phyloP scores from a whole-genome alignment of 805 yeast genomes.

The Saccharomycopsis oosterbeekiorum region DNA sequence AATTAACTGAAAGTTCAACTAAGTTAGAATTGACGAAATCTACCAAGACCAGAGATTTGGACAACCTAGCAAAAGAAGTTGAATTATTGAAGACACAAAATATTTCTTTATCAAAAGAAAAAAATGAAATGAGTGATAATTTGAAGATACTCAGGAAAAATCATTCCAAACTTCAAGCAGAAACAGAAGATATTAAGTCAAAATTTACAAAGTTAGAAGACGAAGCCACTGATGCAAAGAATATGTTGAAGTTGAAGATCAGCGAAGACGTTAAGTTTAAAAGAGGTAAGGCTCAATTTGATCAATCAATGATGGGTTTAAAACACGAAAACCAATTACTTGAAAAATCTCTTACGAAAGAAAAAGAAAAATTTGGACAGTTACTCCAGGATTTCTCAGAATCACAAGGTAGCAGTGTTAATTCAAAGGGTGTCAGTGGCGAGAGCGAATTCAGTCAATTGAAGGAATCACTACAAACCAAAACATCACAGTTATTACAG shows the following conservation, averaged over 20 bases:
- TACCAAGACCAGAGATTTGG: conserved; percentile 17
- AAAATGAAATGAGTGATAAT: conserved; percentile 22
- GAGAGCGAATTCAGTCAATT: conserved; percentile 30
- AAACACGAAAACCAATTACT: conserved; percentile 23
- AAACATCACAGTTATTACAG: conserved; percentile 36
- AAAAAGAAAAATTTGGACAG: conserved; percentile 23
- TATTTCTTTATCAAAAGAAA: conserved; percentile 14
- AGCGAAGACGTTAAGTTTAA: conserved; percentile 35
- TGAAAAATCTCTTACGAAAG: conserved; percentile 22
- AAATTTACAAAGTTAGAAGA: conserved; percentile 31
- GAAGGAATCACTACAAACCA: conserved; percentile 43
- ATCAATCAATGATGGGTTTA: conserved; percentile 31
- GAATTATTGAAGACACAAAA: conserved; percentile 19
- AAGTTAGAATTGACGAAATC: conserved; percentile 14
- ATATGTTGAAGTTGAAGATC: conserved; percentile 32
- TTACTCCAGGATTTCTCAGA: conserved; percentile 19
- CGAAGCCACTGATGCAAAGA: conserved; percentile 35
- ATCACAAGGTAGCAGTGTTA: background rate
- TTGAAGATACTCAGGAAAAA: conserved; percentile 22
- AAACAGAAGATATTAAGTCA: conserved; percentile 22
- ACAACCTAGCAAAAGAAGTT: conserved; percentile 13
- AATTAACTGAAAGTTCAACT: conserved; percentile 20
- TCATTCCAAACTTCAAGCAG: conserved; percentile 23
- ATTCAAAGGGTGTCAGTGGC: conserved; percentile 26
- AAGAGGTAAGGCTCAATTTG: conserved; percentile 36